Percentiles rank a stretch among this genome's conserved stretches.
Evolutionary conservation across 345 rosid species (phyloP).

Genomic region (Orychophragmus violaceus): DNA sequence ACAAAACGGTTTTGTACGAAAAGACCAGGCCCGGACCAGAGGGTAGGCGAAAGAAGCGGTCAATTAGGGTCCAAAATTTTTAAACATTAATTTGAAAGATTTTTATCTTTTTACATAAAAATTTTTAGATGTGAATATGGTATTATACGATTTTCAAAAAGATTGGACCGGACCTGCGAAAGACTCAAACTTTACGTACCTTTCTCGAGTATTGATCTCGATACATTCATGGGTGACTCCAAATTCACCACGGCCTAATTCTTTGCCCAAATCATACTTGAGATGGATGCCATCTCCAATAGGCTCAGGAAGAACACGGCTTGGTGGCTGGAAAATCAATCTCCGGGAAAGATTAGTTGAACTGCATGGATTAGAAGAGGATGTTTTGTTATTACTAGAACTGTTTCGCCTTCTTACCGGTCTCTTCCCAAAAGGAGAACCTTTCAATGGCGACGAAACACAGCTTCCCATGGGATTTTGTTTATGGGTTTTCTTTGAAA

Average conservation of each 20-base stretch:
- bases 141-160: no score
- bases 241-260: slow-evolving; percentile 82
- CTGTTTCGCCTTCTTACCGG: slow-evolving; percentile 14
- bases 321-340: slow-evolving; percentile 16
- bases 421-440: slow-evolving; percentile 23
- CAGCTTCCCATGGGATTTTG: slow-evolving; percentile 58
- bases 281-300: slow-evolving; percentile 43
- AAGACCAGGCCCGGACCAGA: no score
- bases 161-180: no score
- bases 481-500: background rate
- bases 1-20: background rate
- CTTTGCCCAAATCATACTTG: slow-evolving; percentile 51
- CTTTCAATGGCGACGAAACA: slow-evolving; percentile 42
- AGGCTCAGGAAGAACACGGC: slow-evolving; percentile 41
- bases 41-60: no score
- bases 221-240: slow-evolving; percentile 67
- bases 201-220: slow-evolving; percentile 40
- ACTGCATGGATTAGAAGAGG: no score
- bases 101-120: no score
- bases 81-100: no score
- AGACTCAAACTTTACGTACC: no score
- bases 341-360: slow-evolving; percentile 33
- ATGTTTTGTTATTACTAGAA: slow-evolving; percentile 15
- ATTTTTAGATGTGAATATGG: no score
- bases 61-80: no score